Evolutionary conservation across 371 early-diverging fungal genomes (phyloP).

Genomic region (Mortierella sp.): DNA sequence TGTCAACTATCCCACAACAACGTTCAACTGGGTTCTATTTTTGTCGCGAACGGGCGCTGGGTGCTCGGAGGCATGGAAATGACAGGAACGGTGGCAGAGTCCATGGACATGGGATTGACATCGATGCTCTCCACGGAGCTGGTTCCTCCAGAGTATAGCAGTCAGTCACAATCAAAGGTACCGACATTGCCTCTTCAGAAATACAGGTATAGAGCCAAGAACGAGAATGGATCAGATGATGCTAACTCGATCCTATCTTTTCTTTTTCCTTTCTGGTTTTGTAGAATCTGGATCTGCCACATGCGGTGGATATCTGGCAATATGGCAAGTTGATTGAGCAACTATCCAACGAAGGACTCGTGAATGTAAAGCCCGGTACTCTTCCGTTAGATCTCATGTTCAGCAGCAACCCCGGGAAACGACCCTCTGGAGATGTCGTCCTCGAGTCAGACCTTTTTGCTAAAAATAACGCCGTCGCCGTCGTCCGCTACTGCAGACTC

Average conservation of each 20-base stretch:
- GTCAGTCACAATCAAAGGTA: constrained; percentile 26
- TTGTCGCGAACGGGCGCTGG: constrained; percentile 52
- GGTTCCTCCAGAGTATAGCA: constrained; percentile 38
- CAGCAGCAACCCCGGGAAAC: constrained; percentile 25
- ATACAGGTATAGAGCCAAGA: too few species aligned
- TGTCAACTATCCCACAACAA: constrained; percentile 50
- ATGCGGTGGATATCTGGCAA: constrained; percentile 50
- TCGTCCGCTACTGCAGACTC: constrained; percentile 47
- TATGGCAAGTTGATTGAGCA: constrained; percentile 40
- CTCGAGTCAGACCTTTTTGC: constrained; percentile 31
- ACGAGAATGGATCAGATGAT: too few species aligned
- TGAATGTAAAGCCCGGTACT: constrained; percentile 20
- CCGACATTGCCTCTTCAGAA: too few species aligned
- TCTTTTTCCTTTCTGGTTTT: constrained; percentile 5
- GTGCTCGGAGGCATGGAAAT: constrained; percentile 51
- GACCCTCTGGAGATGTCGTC: constrained; percentile 39
- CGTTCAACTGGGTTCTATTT: constrained; percentile 45
- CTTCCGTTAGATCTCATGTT: constrained; percentile 38
- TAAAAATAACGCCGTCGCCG: constrained; percentile 30
- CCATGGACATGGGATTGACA: constrained; percentile 22
- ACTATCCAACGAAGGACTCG: constrained; percentile 31
- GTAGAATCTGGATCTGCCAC: constrained; percentile 10
- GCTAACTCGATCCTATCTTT: too few species aligned
- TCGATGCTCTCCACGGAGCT: constrained; percentile 36
- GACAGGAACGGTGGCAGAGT: constrained; percentile 43